Evolutionary conservation across 2,329 filamentous ascomycete genomes (phyloP).

Genomic region (Coniosporium tulheliwenetii): DNA sequence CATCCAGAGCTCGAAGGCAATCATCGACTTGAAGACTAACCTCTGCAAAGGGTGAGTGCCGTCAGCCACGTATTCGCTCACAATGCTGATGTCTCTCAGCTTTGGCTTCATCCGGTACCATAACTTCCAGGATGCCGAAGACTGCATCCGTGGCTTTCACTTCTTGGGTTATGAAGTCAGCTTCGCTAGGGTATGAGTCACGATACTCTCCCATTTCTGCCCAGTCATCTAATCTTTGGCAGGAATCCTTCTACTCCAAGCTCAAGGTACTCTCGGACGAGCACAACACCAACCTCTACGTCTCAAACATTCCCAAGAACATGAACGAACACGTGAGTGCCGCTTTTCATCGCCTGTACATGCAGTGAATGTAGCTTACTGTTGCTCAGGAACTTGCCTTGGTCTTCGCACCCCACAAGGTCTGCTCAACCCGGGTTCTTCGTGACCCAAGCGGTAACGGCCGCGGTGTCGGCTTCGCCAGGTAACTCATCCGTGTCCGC

Average conservation of each 20-base stretch:
- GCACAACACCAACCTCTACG: constrained; percentile 85
- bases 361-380: constrained; percentile 6
- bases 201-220: constrained; percentile 7
- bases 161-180: constrained; percentile 93
- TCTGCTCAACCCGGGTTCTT: constrained; percentile 88
- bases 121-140: constrained; percentile 75
- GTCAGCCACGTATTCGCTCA: constrained; percentile 2
- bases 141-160: constrained; percentile 91
- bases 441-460: constrained; percentile 84
- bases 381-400: constrained; percentile 51
- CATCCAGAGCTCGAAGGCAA: constrained; percentile 95
- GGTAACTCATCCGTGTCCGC: constrained; percentile 36
- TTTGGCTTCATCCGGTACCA: constrained; percentile 97
- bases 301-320: constrained; percentile 86
- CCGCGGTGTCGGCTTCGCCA: constrained; percentile 91
- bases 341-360: background rate
- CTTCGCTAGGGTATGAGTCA: constrained; percentile 63
- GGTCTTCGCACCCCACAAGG: constrained; percentile 66
- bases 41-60: constrained; percentile 79
- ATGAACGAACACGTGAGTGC: constrained; percentile 72
- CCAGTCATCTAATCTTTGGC: background rate
- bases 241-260: constrained; percentile 97
- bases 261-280: constrained; percentile 92
- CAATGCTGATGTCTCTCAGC: constrained; percentile 33
- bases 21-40: constrained; percentile 85